A percentile compares a stretch with the other conserved stretches of the same genome.
phyloP scores from a whole-genome alignment of 2,329 filamentous ascomycete species.

The Lasiodiplodia hormozganensis region DNA sequence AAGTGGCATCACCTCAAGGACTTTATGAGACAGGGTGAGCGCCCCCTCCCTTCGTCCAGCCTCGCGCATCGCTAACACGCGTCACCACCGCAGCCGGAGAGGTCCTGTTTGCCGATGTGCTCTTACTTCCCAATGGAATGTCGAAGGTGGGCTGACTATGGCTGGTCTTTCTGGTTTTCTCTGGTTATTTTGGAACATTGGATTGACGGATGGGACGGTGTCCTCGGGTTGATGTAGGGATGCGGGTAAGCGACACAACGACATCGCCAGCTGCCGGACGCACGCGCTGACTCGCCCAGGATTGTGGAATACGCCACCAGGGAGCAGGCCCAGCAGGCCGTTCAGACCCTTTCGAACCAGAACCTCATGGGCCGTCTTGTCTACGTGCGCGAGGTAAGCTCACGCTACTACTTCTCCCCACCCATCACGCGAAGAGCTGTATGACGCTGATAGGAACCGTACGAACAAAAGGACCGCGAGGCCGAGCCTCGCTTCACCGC shows the following conservation, averaged over 20 bases:
- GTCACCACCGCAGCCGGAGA: slow-evolving; percentile 77
- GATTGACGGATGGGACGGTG: slow-evolving; percentile 97
- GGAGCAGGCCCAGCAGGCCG: slow-evolving; percentile 97
- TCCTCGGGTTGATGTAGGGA: slow-evolving; percentile 93
- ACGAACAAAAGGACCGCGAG: slow-evolving; percentile 79
- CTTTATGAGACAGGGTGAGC: slow-evolving; percentile 98
- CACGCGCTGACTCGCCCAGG: slow-evolving; percentile 56
- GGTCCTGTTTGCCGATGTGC: slow-evolving; percentile 98
- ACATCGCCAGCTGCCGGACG: background rate
- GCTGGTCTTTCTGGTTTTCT: slow-evolving; percentile 76
- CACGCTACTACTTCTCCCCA: background rate
- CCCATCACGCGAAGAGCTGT: background rate
- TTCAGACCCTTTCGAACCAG: slow-evolving; percentile 98
- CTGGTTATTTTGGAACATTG: slow-evolving; percentile 78
- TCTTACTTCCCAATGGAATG: slow-evolving; percentile 99
- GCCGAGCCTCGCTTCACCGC: slow-evolving; percentile 95
- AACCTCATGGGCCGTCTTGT: slow-evolving; percentile 98
- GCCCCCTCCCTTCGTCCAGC: slow-evolving; percentile 35
- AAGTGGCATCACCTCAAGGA: slow-evolving; percentile 99
- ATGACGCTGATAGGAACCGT: slow-evolving; percentile 3
- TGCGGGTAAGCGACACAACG: slow-evolving; percentile 80
- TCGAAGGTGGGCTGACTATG: slow-evolving; percentile 99
- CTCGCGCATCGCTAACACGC: slow-evolving; percentile 43
- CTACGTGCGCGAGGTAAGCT: slow-evolving; percentile 90
- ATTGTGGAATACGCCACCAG: slow-evolving; percentile 99